phyloP scores from a whole-genome alignment of 225 moss, liverwort and hornwort species.

The Marchantia polymorpha region DNA sequence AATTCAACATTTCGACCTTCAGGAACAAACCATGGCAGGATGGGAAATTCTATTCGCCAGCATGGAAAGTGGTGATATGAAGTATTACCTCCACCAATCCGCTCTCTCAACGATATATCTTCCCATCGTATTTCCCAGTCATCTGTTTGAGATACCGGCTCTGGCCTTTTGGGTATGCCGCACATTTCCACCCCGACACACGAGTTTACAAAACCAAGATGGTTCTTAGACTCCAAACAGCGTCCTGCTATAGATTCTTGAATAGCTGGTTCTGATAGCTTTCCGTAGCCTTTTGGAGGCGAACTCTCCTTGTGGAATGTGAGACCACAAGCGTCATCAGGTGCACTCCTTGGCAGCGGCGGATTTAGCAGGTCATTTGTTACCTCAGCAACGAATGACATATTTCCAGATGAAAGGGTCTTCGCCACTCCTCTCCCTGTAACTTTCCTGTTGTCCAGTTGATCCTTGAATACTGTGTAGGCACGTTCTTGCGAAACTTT shows the following conservation, averaged over 20 bases:
- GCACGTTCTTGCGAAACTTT: conserved; percentile 47
- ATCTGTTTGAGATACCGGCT: not conserved
- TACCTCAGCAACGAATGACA: conserved; percentile 43
- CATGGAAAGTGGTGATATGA: not conserved
- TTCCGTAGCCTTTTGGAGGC: not conserved
- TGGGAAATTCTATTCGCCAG: not conserved
- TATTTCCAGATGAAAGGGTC: conserved; percentile 33
- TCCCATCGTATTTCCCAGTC: conserved; percentile 49
- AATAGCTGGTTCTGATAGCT: not conserved
- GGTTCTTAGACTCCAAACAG: not conserved
- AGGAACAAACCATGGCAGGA: not conserved
- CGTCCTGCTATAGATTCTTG: conserved; percentile 1
- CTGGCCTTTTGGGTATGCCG: conserved; percentile 11
- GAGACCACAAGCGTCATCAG: conserved; percentile 18
- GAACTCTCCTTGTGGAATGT: conserved; percentile 18
- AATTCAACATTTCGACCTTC: not conserved
- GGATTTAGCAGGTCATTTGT: conserved; percentile 20
- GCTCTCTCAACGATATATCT: conserved; percentile 44
- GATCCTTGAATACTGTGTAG: conserved; percentile 40
- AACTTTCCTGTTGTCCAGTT: conserved; percentile 22
- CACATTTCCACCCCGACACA: not conserved
- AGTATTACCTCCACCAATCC: conserved; percentile 40
- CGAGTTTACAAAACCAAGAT: not conserved
- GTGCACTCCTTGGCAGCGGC: not conserved
- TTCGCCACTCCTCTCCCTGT: conserved; percentile 32